phyloP scores from a whole-genome alignment of 192 early-diverging fungal genomes.

The Coemansia umbellata region DNA sequence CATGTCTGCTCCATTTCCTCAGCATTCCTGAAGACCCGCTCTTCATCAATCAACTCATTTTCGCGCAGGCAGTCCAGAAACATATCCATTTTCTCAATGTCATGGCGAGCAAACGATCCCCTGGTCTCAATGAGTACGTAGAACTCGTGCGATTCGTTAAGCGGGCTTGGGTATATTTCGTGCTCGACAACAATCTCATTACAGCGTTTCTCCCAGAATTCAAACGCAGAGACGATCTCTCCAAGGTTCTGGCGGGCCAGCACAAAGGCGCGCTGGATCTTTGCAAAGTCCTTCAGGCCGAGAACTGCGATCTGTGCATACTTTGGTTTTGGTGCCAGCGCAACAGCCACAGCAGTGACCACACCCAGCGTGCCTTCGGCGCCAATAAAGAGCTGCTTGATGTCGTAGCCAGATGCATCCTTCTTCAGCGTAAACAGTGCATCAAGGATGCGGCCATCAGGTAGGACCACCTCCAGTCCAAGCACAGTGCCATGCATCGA shows the following conservation, averaged over 20 bases:
- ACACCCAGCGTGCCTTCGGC: constrained; percentile 94
- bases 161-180: constrained; percentile 20
- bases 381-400: constrained; percentile 99
- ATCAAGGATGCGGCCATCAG: constrained; percentile 86
- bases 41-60: constrained; percentile 15
- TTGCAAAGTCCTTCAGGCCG: constrained; percentile 69
- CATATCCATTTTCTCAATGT: constrained; percentile 66
- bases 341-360: constrained; percentile 86
- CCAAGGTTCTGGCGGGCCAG: constrained; percentile 74
- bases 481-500: constrained; percentile 92
- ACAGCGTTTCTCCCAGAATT: constrained; percentile 88
- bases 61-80: constrained; percentile 23
- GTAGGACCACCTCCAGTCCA: constrained; percentile 87
- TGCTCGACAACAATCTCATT: constrained; percentile 61
- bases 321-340: constrained; percentile 69
- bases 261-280: constrained; percentile 79
- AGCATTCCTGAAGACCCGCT: constrained; percentile 11
- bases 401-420: constrained; percentile 95
- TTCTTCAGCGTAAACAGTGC: constrained; percentile 85
- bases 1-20: constrained; percentile 31
- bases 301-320: constrained; percentile 74
- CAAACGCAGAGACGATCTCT: constrained; percentile 95
- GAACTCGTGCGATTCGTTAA: constrained; percentile 21
- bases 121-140: constrained; percentile 86
- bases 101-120: constrained; percentile 86